Evolutionary conservation across 2,329 filamentous ascomycete species (phyloP).

Genomic region (Chalaropsis thielavioides): DNA sequence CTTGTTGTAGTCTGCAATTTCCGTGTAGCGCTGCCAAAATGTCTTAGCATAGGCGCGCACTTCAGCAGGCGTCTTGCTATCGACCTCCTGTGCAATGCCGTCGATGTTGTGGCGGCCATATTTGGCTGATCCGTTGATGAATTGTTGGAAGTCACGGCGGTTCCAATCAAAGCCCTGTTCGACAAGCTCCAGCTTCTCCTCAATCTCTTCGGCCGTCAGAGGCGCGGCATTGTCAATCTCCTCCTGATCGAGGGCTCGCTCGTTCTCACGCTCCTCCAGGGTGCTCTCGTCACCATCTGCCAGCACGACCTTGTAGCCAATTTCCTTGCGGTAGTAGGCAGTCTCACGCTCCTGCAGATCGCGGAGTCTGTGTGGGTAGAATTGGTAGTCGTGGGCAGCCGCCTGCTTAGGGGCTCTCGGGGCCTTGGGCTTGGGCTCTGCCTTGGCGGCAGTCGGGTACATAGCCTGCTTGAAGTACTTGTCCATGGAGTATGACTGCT

Average conservation of each 20-base stretch:
- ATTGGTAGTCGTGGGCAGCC: constrained; percentile 88
- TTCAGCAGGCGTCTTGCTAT: constrained; percentile 74
- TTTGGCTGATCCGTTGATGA: constrained; percentile 87
- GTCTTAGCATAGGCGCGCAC: constrained; percentile 85
- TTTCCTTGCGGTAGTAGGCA: constrained; percentile 88
- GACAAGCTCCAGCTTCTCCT: constrained; percentile 70
- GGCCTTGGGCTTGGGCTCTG: constrained; percentile 83
- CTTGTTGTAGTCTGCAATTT: constrained; percentile 80
- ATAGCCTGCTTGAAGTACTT: constrained; percentile 94
- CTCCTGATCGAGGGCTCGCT: constrained; percentile 73
- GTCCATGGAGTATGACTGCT: constrained; percentile 96
- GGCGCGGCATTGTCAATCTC: constrained; percentile 87
- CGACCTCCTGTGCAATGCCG: constrained; percentile 74
- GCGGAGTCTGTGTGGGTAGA: constrained; percentile 71
- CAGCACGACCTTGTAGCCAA: constrained; percentile 87
- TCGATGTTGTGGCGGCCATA: constrained; percentile 79
- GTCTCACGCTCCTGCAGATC: constrained; percentile 95
- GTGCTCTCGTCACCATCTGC: constrained; percentile 78
- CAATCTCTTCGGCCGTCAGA: constrained; percentile 76
- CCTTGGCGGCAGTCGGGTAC: constrained; percentile 55
- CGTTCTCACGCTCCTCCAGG: constrained; percentile 69
- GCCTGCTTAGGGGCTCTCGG: constrained; percentile 92
- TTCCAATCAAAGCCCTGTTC: constrained; percentile 93
- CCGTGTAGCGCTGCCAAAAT: constrained; percentile 90
- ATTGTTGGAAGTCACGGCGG: constrained; percentile 93